These are phyloP conservation scores for Rosellinia necatrix DNA, from an alignment of 2,329 filamentous ascomycete genomes.

Conservation along the genomic window DNA sequence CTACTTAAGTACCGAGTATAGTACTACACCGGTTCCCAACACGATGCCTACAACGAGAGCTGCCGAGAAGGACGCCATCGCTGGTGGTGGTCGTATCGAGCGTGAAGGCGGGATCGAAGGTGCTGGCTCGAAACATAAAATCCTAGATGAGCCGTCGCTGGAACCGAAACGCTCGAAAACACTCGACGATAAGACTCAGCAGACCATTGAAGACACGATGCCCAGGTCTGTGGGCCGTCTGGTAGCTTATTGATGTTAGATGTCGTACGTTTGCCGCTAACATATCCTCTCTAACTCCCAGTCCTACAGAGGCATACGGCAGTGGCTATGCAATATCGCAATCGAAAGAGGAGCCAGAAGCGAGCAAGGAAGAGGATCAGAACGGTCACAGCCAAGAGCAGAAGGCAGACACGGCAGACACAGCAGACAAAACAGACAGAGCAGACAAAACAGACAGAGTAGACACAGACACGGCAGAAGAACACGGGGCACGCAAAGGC, in stretches of 20 bases:
- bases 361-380: constrained; percentile 2
- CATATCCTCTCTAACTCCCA: constrained; percentile 22
- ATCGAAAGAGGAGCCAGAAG: constrained; percentile 21
- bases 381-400: constrained; percentile 48
- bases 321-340: constrained; percentile 19
- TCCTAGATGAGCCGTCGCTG: constrained; percentile 40
- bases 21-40: background rate
- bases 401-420: constrained; percentile 36
- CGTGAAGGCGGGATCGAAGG: constrained; percentile 20
- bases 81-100: constrained; percentile 7
- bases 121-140: constrained; percentile 44
- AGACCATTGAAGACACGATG: constrained; percentile 57
- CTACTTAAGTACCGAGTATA: too few relatives aligned
- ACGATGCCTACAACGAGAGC: constrained; percentile 36
- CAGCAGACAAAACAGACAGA: too few relatives aligned
- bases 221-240: constrained; percentile 33
- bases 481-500: constrained; percentile 39
- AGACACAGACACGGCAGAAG: constrained; percentile 32
- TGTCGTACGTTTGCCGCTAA: too few relatives aligned
- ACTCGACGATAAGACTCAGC: constrained; percentile 48
- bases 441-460: too few relatives aligned
- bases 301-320: constrained; percentile 34
- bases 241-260: background rate
- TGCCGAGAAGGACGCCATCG: constrained; percentile 25
- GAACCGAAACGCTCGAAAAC: constrained; percentile 47